Percentiles rank a stretch among this genome's conserved stretches.
phyloP scores from a whole-genome alignment of 2,329 filamentous ascomycete species.

The Dactylonectria estremocensis region DNA sequence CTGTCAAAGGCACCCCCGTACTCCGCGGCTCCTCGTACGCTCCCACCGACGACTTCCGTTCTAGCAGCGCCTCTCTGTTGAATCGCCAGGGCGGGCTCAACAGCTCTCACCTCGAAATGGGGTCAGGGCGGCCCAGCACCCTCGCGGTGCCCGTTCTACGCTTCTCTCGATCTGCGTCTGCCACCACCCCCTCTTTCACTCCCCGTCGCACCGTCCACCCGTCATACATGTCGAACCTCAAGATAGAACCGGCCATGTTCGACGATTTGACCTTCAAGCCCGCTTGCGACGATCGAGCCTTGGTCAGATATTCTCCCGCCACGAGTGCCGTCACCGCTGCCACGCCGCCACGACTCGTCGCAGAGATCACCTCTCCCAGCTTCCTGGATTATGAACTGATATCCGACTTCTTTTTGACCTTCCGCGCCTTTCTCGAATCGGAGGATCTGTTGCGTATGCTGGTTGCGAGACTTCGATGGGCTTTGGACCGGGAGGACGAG shows the following conservation, averaged over 20 bases:
- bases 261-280: slow-evolving; percentile 86
- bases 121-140: slow-evolving; percentile 55
- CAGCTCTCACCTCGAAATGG: slow-evolving; percentile 45
- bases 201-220: slow-evolving; percentile 59
- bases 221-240: slow-evolving; percentile 65
- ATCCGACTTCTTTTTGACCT: slow-evolving; percentile 98
- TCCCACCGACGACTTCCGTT: slow-evolving; percentile 79
- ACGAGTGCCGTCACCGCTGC: slow-evolving; percentile 87
- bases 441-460: slow-evolving; percentile 86
- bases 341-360: slow-evolving; percentile 90
- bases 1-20: slow-evolving; percentile 80
- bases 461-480: slow-evolving; percentile 89
- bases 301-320: slow-evolving; percentile 84
- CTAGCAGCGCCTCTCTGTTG: slow-evolving; percentile 70
- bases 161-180: slow-evolving; percentile 43
- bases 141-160: slow-evolving; percentile 57
- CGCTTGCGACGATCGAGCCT: slow-evolving; percentile 80
- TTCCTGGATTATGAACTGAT: slow-evolving; percentile 98
- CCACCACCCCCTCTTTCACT: slow-evolving; percentile 51
- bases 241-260: slow-evolving; percentile 83
- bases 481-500: slow-evolving; percentile 84
- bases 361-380: slow-evolving; percentile 95
- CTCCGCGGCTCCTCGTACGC: slow-evolving; percentile 87
- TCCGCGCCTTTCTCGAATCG: slow-evolving; percentile 86
- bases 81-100: slow-evolving; percentile 52